These are phyloP conservation scores for Dactylellina haptotyla DNA, from an alignment of 2,329 filamentous ascomycete species.

Conservation along the genomic window DNA sequence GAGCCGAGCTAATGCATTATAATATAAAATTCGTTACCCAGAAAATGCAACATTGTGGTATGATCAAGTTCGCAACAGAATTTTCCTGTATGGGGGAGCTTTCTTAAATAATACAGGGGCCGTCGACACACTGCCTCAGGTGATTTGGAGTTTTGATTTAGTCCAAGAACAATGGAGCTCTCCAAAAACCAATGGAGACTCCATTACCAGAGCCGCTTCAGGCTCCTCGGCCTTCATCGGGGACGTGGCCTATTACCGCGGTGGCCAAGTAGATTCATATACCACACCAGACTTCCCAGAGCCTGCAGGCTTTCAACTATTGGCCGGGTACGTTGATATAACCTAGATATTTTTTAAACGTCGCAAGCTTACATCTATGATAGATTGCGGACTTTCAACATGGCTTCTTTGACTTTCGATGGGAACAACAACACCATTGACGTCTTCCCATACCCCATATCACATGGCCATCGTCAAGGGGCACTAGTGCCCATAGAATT, in stretches of 20 bases:
- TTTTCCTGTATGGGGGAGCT: conserved; percentile 41
- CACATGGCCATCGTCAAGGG: conserved; percentile 35
- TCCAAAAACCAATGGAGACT: conserved; percentile 6
- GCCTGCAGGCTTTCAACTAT: conserved; percentile 17
- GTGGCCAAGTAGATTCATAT: conserved; percentile 32
- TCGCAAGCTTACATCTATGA: neutral
- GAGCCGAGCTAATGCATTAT: neutral
- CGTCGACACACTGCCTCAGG: conserved; percentile 33
- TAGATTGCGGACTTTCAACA: conserved; percentile 42
- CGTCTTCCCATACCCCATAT: conserved; percentile 27
- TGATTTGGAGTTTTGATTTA: conserved; percentile 38
- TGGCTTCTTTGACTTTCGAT: conserved; percentile 29
- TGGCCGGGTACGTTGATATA: conserved; percentile 35
- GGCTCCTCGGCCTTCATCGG: conserved; percentile 31
- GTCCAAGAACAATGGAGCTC: conserved; percentile 42
- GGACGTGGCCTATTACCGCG: conserved; percentile 41
- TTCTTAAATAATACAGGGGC: conserved; percentile 34
- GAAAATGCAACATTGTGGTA: conserved; percentile 46
- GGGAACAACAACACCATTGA: conserved; percentile 20
- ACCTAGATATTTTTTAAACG: neutral
- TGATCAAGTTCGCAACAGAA: conserved; percentile 21
- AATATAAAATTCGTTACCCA: neutral
- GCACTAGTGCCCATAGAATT: conserved; percentile 37
- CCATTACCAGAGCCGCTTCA: conserved; percentile 13
- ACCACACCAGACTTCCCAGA: conserved; percentile 42